phyloP scores from a whole-genome alignment of 2,329 filamentous ascomycete genomes.

The Alternaria sp. region DNA sequence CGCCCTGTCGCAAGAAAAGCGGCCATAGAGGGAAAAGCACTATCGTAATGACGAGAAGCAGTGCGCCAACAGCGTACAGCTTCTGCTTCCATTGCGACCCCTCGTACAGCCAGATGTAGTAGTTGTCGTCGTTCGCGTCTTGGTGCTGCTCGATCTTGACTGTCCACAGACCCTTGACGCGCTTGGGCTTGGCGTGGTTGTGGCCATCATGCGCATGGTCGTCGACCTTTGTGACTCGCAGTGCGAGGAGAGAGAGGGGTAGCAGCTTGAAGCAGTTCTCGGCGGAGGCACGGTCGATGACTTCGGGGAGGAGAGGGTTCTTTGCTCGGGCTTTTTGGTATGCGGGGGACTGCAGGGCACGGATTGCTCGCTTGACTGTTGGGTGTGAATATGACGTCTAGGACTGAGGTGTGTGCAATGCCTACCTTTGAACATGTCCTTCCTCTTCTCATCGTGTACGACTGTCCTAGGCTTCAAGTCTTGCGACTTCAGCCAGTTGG shows the following conservation, averaged over 20 bases:
- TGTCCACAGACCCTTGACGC: conserved; percentile 94
- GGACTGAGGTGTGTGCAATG: background rate
- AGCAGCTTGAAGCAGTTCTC: conserved; percentile 95
- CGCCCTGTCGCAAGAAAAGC: conserved; percentile 84
- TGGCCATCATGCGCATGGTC: conserved; percentile 72
- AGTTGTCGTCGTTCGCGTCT: conserved; percentile 82
- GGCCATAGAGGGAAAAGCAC: conserved; percentile 98
- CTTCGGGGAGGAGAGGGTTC: conserved; percentile 85
- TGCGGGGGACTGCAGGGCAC: conserved; percentile 84
- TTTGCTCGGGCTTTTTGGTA: conserved; percentile 90
- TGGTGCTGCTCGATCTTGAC: conserved; percentile 97
- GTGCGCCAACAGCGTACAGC: conserved; percentile 83
- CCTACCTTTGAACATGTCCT: conserved; percentile 95
- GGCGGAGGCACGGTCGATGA: conserved; percentile 85
- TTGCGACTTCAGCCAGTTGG: conserved; percentile 83
- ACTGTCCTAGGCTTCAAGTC: conserved; percentile 88
- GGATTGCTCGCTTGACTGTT: conserved; percentile 91
- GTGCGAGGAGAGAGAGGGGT: conserved; percentile 89
- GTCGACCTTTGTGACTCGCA: conserved; percentile 85
- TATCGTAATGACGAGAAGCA: conserved; percentile 82
- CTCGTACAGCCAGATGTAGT: conserved; percentile 97
- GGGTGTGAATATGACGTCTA: background rate
- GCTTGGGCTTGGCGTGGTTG: conserved; percentile 68
- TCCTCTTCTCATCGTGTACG: conserved; percentile 93
- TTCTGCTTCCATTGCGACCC: conserved; percentile 93